phyloP scores from a whole-genome alignment of 768 basidiomycete species.

The Suillus placidus region DNA sequence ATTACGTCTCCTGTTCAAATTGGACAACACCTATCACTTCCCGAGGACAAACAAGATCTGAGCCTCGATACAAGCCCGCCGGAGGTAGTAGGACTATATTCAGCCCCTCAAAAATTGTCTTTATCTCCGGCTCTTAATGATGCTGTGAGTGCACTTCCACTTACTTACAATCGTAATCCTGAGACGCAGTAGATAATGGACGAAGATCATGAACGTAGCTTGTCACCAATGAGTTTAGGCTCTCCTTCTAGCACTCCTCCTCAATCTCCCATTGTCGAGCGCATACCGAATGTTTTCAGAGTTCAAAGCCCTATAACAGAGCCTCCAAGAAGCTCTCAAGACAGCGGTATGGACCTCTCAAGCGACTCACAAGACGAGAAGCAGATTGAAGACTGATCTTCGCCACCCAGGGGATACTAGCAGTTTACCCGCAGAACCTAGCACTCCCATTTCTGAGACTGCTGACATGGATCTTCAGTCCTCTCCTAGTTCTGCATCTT shows the following conservation, averaged over 20 bases:
- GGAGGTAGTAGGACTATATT: constrained; percentile 6
- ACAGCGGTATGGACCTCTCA: constrained; percentile 14
- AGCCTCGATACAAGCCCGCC: constrained; percentile 16
- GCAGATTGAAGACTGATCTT: constrained; percentile 25
- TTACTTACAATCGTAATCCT: constrained; percentile 18
- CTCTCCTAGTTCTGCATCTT: constrained; percentile 32
- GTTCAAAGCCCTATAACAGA: constrained; percentile 13
- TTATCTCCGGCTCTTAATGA: constrained; percentile 19
- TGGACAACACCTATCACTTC: constrained; percentile 6
- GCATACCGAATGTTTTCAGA: constrained; percentile 9
- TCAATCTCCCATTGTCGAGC: constrained; percentile 21
- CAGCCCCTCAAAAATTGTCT: constrained; percentile 18
- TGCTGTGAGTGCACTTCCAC: constrained; percentile 23
- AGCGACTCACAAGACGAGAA: constrained; percentile 24
- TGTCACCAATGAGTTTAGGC: constrained; percentile 66
- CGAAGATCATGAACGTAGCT: constrained; percentile 45
- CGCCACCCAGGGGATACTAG: constrained; percentile 26
- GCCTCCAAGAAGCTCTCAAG: constrained; percentile 11
- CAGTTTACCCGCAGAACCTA: constrained; percentile 26
- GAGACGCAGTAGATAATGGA: constrained; percentile 33
- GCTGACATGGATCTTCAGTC: constrained; percentile 39
- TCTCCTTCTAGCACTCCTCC: constrained; percentile 45
- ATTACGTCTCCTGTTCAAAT: constrained; percentile 19
- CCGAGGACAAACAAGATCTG: constrained; percentile 13
- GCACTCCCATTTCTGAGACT: constrained; percentile 34